Evolutionary conservation across 805 yeast genomes (phyloP).

Genomic region (Priceomyces melissophilus): DNA sequence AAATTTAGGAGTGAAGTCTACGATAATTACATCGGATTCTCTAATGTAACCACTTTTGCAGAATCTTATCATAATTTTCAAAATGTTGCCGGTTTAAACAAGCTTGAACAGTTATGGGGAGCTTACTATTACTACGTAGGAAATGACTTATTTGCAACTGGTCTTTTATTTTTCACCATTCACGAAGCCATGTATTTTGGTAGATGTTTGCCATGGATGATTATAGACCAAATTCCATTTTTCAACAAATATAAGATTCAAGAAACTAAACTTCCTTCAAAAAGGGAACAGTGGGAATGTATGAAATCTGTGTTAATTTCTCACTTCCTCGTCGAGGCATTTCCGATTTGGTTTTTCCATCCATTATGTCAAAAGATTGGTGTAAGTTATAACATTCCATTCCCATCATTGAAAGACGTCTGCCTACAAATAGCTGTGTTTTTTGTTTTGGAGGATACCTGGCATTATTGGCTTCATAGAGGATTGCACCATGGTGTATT

Average conservation of each 20-base stretch:
- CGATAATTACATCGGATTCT: slow-evolving; percentile 31
- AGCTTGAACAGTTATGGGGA: slow-evolving; percentile 81
- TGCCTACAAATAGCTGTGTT: slow-evolving; percentile 66
- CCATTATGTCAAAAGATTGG: slow-evolving; percentile 83
- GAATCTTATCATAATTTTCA: slow-evolving; percentile 29
- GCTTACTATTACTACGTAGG: slow-evolving; percentile 79
- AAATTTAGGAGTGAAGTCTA: slow-evolving; percentile 17
- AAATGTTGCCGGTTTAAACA: slow-evolving; percentile 12
- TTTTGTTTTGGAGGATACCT: slow-evolving; percentile 84
- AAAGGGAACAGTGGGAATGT: slow-evolving; percentile 90
- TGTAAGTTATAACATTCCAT: slow-evolving; percentile 76
- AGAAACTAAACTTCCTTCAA: slow-evolving; percentile 75
- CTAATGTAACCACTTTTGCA: slow-evolving; percentile 26
- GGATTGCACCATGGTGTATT: slow-evolving; percentile 83
- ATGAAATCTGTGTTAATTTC: slow-evolving; percentile 77
- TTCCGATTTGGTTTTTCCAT: slow-evolving; percentile 97
- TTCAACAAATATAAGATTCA: slow-evolving; percentile 88
- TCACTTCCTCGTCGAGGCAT: slow-evolving; percentile 89
- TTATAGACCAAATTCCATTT: slow-evolving; percentile 80
- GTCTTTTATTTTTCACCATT: slow-evolving; percentile 71
- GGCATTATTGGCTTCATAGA: slow-evolving; percentile 98
- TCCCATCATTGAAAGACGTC: slow-evolving; percentile 65
- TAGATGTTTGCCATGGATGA: slow-evolving; percentile 88
- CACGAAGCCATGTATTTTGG: slow-evolving; percentile 93
- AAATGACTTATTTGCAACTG: slow-evolving; percentile 91